Evolutionary conservation across 225 moss, liverwort and hornwort genomes (phyloP).

Genomic region (Antitrichia curtipendula): DNA sequence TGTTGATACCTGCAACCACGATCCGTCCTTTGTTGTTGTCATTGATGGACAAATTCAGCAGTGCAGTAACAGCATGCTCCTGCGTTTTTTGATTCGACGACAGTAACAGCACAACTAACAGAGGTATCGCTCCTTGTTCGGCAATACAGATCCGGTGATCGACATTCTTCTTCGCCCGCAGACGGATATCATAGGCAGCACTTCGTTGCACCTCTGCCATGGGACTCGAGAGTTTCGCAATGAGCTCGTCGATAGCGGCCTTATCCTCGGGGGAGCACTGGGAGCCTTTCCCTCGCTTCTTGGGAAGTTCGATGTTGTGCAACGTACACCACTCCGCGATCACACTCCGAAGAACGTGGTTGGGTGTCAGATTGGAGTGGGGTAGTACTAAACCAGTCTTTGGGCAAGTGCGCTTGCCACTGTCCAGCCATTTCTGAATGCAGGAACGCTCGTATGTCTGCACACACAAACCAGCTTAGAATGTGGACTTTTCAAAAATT

Average conservation of each 20-base stretch:
- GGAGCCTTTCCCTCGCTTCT: conserved; percentile 5
- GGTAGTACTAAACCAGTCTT: conserved; percentile 36
- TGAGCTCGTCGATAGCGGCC: conserved; percentile 42
- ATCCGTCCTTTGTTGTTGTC: conserved; percentile 73
- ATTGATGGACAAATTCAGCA: conserved; percentile 75
- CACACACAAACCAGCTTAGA: not conserved
- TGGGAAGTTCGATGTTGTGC: conserved; percentile 40
- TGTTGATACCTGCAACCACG: conserved; percentile 25
- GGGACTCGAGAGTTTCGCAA: conserved; percentile 34
- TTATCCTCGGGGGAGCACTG: conserved; percentile 42
- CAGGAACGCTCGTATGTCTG: conserved; percentile 75
- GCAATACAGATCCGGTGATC: conserved; percentile 85
- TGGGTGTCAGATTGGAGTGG: conserved; percentile 54
- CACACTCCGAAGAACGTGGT: conserved; percentile 68
- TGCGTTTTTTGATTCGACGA: conserved; percentile 53
- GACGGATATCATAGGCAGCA: conserved; percentile 55
- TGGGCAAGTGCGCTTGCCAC: conserved; percentile 56
- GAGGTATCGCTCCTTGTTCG: conserved; percentile 73
- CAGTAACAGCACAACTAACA: conserved; percentile 43
- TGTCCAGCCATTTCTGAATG: conserved; percentile 81
- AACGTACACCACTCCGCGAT: conserved; percentile 75
- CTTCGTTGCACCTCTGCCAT: conserved; percentile 41
- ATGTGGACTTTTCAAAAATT: not conserved
- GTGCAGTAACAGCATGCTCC: conserved; percentile 79
- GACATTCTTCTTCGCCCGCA: conserved; percentile 60